Evolutionary conservation across 495 filamentous ascomycete genomes (phyloP).

Genomic region (Niebla homalea): DNA sequence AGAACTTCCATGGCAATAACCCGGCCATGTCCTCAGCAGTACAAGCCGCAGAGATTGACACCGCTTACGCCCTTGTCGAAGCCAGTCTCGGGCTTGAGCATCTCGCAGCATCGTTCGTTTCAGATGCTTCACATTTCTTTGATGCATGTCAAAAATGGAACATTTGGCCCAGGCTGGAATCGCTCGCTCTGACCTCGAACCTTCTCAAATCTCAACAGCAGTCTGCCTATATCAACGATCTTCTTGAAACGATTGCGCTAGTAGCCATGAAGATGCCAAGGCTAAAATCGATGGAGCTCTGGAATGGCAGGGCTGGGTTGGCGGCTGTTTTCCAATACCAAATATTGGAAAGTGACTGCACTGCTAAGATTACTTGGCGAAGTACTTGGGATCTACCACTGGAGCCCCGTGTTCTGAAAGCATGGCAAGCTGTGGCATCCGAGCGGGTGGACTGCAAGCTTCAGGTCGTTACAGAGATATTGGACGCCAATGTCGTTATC

Average conservation of each 20-base stretch:
- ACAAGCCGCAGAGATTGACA: constrained; percentile 12
- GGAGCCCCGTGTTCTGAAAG: constrained; percentile 18
- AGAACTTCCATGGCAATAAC: constrained; percentile 8
- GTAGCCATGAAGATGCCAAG: constrained; percentile 25
- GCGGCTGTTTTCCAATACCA: constrained; percentile 26
- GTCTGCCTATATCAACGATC: constrained; percentile 8
- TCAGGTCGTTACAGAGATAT: constrained; percentile 14
- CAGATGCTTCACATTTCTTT: constrained; percentile 13
- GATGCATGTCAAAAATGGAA: constrained; percentile 8
- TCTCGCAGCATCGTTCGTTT: constrained; percentile 13
- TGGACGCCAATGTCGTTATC: constrained; percentile 12
- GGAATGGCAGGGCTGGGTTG: constrained; percentile 25
- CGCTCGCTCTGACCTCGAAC: constrained; percentile 23
- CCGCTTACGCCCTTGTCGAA: constrained; percentile 7
- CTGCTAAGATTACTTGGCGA: constrained; percentile 24
- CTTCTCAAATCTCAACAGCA: constrained; percentile 13
- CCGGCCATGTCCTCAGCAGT: constrained; percentile 11
- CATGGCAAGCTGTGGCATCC: constrained; percentile 26
- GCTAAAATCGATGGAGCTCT: constrained; percentile 29
- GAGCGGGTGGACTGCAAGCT: constrained; percentile 15
- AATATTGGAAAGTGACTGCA: constrained; percentile 12
- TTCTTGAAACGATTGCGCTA: constrained; percentile 19
- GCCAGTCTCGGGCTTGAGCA: constrained; percentile 10
- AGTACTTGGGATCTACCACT: constrained; percentile 25
- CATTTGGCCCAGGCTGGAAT: constrained; percentile 7